phyloP scores from a whole-genome alignment of 2,329 filamentous ascomycete genomes.

The Chaetomiaceae sp. region DNA sequence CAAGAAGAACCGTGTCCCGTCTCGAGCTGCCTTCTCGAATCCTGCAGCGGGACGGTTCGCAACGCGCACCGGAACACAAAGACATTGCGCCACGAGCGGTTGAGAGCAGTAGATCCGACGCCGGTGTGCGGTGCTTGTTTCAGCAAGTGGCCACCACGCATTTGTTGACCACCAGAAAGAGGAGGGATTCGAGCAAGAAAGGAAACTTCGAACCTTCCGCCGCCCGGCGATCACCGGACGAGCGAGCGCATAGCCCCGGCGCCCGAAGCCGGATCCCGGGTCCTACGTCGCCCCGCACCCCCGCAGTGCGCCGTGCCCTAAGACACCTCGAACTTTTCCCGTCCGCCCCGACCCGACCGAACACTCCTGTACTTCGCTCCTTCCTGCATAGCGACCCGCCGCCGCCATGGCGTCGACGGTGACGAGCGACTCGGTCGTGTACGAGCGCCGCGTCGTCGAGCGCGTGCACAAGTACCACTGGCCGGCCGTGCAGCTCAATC shows the following conservation, averaged over 20 bases:
- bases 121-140: background rate
- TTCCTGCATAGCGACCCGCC: background rate
- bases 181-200: background rate
- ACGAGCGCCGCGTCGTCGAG: constrained; percentile 36
- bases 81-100: background rate
- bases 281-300: too few species aligned
- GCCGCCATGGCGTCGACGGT: constrained; percentile 33
- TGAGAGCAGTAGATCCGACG: background rate
- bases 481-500: constrained; percentile 60
- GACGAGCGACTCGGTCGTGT: constrained; percentile 37
- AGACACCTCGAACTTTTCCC: too few species aligned
- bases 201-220: too few species aligned
- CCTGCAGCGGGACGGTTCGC: too few species aligned
- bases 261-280: too few species aligned
- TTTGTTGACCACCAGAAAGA: background rate
- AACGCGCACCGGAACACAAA: background rate
- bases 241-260: too few species aligned
- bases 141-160: background rate
- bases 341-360: background rate
- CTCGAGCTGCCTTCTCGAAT: too few species aligned
- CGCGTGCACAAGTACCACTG: constrained; percentile 58
- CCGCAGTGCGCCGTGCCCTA: too few species aligned
- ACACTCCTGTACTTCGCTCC: background rate
- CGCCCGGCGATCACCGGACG: too few species aligned
- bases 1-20: too few species aligned